Conservation (phyloP, 208 protist genomes). For the Leishmania mexicana region DNA sequence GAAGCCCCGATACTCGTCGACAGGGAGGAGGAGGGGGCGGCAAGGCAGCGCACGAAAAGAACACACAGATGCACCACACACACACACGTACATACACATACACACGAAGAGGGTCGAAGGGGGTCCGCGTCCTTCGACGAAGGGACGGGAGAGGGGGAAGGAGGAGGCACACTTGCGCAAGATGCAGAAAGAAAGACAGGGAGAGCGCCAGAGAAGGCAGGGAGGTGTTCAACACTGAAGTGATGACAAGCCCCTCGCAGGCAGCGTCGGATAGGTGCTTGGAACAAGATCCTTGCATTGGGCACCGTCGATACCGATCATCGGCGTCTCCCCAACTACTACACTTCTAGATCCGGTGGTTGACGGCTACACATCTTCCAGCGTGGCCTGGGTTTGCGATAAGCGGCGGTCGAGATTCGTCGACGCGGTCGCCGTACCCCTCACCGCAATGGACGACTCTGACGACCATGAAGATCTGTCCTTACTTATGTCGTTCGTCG, state of each 20-base stretch:
- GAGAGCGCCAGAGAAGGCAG: background rate
- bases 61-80: background rate
- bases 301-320: background rate
- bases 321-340: background rate
- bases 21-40: background rate
- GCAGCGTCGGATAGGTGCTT: background rate
- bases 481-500: background rate
- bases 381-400: constrained; percentile 1
- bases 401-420: background rate
- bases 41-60: background rate
- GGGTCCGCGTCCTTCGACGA: background rate
- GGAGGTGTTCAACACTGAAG: background rate
- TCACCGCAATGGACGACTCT: constrained; percentile 18
- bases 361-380: constrained; percentile 13
- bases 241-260: background rate
- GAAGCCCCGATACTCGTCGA: background rate
- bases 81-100: background rate
- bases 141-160: background rate
- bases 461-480: constrained; percentile 21
- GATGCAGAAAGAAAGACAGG: background rate
- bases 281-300: background rate
- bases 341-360: no score
- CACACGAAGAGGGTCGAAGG: background rate
- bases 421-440: background rate
- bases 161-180: background rate